A percentile compares a stretch with the other conserved stretches of the same genome.
Evolutionary conservation across 31 red algal genomes (phyloP).

Genomic region (Bonnemaisonia californica): DNA sequence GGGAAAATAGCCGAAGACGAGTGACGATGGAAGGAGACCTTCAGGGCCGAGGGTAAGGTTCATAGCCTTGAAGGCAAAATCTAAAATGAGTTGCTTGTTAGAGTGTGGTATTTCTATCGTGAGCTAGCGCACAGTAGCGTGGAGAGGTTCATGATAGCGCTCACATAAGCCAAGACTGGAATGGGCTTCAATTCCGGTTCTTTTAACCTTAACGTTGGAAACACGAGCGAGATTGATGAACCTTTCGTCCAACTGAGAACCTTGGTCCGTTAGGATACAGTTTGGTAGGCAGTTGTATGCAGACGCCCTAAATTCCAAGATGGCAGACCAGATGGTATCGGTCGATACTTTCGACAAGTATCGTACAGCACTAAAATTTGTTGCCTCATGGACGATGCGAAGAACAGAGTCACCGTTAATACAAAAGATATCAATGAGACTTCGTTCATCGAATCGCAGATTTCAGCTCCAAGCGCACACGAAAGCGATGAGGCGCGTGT

Average conservation of each 20-base stretch:
- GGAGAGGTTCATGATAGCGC: constrained; percentile 9
- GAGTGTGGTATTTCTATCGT: no score
- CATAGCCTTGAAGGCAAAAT: constrained; percentile 20
- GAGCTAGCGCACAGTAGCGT: not conserved
- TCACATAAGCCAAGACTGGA: constrained; percentile 16
- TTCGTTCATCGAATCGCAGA: constrained; percentile 15
- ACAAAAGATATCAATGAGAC: constrained; percentile 26
- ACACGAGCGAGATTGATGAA: constrained; percentile 7
- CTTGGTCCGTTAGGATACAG: constrained; percentile 16
- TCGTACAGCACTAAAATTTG: constrained; percentile 1
- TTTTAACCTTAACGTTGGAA: not conserved
- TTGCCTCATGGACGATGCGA: constrained; percentile 10
- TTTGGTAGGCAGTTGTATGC: constrained; percentile 12
- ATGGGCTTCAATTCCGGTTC: no score
- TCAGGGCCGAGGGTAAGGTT: constrained; percentile 34
- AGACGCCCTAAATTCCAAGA: not conserved
- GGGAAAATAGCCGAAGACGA: constrained; percentile 27
- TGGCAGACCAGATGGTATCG: not conserved
- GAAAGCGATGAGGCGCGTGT: not conserved
- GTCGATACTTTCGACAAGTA: not conserved
- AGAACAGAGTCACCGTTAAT: constrained; percentile 8
- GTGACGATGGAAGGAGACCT: constrained; percentile 26
- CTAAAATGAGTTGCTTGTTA: not conserved
- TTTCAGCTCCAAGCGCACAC: constrained; percentile 15
- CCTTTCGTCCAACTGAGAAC: not conserved